phyloP scores from a whole-genome alignment of 768 basidiomycete species.

The Pleurotus platypus region DNA sequence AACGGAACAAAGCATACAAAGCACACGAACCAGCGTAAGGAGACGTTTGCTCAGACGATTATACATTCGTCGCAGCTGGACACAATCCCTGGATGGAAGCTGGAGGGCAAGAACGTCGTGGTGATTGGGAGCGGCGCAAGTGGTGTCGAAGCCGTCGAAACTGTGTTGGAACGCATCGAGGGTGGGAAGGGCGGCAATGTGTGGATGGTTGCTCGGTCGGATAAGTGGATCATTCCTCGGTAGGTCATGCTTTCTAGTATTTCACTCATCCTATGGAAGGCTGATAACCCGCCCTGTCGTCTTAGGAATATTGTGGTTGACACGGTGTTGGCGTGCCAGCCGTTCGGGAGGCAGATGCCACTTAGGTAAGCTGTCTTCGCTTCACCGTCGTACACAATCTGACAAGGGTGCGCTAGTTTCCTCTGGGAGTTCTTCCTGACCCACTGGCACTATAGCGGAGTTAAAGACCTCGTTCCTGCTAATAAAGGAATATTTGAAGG shows the following conservation, averaged over 20 bases:
- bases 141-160: slow-evolving; percentile 29
- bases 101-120: slow-evolving; percentile 36
- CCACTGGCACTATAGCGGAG: slow-evolving; percentile 39
- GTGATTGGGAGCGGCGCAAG: slow-evolving; percentile 52
- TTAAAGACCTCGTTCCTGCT: slow-evolving; percentile 39
- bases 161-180: slow-evolving; percentile 17
- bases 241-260: background rate
- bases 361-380: slow-evolving; percentile 27
- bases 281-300: slow-evolving; percentile 3
- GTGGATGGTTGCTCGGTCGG: slow-evolving; percentile 38
- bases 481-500: slow-evolving; percentile 41
- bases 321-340: slow-evolving; percentile 43
- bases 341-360: slow-evolving; percentile 51
- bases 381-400: too few species aligned
- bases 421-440: slow-evolving; percentile 43
- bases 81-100: slow-evolving; percentile 20
- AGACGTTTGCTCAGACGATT: slow-evolving; percentile 32
- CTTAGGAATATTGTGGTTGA: slow-evolving; percentile 41
- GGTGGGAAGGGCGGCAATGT: slow-evolving; percentile 28
- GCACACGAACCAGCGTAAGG: slow-evolving; percentile 14
- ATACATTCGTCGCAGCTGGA: slow-evolving; percentile 49
- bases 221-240: slow-evolving; percentile 48
- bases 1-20: background rate
- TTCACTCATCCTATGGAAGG: background rate
- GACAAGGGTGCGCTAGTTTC: slow-evolving; percentile 25